phyloP scores from a whole-genome alignment of 768 basidiomycete genomes.

The Antrodiella citrinella region DNA sequence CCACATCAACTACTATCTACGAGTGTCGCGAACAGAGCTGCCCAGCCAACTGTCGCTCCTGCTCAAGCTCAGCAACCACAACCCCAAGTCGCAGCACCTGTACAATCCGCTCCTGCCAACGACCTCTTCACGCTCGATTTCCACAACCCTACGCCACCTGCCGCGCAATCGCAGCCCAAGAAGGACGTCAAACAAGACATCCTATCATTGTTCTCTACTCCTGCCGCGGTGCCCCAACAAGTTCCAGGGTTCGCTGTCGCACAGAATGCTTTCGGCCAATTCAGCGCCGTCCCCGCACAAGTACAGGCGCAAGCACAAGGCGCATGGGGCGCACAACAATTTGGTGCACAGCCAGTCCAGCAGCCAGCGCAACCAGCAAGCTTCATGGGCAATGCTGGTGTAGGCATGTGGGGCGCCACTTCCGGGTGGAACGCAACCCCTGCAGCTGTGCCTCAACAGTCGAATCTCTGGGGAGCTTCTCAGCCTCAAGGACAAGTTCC shows the following conservation, averaged over 20 bases:
- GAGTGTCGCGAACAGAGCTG: constrained; percentile 14
- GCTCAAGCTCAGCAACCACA: constrained; percentile 7
- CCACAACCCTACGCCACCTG: constrained; percentile 44
- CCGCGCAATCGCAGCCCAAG: constrained; percentile 28
- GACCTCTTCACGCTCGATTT: constrained; percentile 87
- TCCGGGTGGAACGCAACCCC: constrained; percentile 51
- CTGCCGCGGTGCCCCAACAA: constrained; percentile 20
- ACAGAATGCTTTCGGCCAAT: constrained; percentile 19
- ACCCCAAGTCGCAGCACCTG: constrained; percentile 12
- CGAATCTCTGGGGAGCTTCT: constrained; percentile 30
- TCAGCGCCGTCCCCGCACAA: constrained; percentile 8
- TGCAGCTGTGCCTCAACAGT: constrained; percentile 20
- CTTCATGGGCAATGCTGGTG: constrained; percentile 47
- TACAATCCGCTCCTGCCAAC: constrained; percentile 33
- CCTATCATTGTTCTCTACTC: constrained; percentile 65
- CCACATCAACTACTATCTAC: constrained; percentile 48
- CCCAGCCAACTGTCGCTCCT: constrained; percentile 11
- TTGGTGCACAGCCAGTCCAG: too few species aligned
- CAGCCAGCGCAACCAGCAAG: constrained; percentile 29
- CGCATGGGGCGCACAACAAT: constrained; percentile 17
- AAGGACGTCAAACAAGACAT: constrained; percentile 84
- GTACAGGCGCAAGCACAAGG: constrained; percentile 9
- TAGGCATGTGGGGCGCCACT: constrained; percentile 56
- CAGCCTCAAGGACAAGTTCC: constrained; percentile 18
- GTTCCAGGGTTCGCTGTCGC: constrained; percentile 10